These are phyloP conservation scores for Dysphania ambrosioides DNA, from an alignment of 148 eudicot species.

Conservation along the genomic window DNA sequence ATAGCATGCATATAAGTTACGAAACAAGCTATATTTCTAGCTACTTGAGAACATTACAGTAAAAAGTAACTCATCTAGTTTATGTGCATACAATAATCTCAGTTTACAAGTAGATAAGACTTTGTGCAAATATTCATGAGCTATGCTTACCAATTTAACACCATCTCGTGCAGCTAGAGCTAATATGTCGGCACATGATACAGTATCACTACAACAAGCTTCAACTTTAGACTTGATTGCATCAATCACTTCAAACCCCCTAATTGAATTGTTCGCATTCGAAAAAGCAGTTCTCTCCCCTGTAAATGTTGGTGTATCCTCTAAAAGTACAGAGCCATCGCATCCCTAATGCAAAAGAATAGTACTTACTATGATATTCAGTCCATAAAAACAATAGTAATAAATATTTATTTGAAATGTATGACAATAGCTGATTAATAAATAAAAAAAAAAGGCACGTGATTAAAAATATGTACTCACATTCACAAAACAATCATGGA, in stretches of 20 bases:
- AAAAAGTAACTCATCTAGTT: no score
- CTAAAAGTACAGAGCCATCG: neutral
- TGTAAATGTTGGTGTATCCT: neutral
- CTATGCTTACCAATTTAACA: neutral
- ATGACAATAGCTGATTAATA: no score
- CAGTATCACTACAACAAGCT: neutral
- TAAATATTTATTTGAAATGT: no score
- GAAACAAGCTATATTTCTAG: no score
- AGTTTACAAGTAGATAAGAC: no score
- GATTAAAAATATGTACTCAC: slow-evolving; percentile 23
- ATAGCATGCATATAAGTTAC: no score
- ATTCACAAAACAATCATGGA: slow-evolving; percentile 44
- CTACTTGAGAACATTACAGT: no score
- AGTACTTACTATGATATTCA: no score
- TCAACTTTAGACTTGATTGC: slow-evolving; percentile 10
- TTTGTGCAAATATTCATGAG: no score
- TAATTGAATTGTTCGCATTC: neutral
- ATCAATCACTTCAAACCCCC: slow-evolving; percentile 9
- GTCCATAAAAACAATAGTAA: no score
- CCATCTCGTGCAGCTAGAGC: neutral
- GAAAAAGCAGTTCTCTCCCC: neutral
- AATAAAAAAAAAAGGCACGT: no score
- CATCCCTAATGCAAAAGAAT: neutral
- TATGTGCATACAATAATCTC: no score
- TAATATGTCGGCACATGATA: slow-evolving; percentile 6